Evolutionary conservation across 2,329 filamentous ascomycete genomes (phyloP), one percentile per base, ranked within the genome.

Genomic region (Sarocladium brachiariae): DNA sequence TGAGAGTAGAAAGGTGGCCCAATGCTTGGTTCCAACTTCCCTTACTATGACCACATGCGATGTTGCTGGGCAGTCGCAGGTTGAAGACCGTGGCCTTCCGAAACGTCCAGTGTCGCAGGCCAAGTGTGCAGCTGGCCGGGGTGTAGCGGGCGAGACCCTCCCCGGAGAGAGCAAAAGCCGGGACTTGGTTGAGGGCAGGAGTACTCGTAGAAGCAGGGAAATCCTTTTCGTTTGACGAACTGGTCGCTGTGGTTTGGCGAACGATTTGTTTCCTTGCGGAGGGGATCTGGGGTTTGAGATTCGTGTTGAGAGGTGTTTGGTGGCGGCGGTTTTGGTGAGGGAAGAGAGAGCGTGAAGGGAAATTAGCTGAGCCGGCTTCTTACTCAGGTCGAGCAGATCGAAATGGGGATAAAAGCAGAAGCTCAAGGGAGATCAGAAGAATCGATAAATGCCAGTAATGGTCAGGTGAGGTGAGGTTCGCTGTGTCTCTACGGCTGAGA

Each of bases 41-140:
- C 7, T 13, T 30, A 30, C 27, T 47, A 47, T 47, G 43, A 47
- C 43, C 43, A 16, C 43, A 47, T 47, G 43, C n/a, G 43, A 14
- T 11, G 14, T 24, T 33, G 24, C 43, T 47, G 43, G 43, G 43
- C 43, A 47, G 43, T 33, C 43, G 43, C 43, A 47, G 43, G 43
- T 47, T 21, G 24, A 33, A 18, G 27, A 2, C 43, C 43, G 43
- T 47, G 43, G 43, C 7, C 21, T 47, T 31, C 25, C 43, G 43
- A 47, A 47, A 47, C 43, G 43, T 33, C 14, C 19, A 47, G 43
- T 47, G 43, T 47, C 43, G 43, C 43, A 47, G 43, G 39, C 9
- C 25, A 16, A 30, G 43, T 9, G 24, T 18, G 37, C 37, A 7
- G 25, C 24, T n/a, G 39, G 39, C 27, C 21, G 13, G 43, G 27